Evolutionary conservation across 176 grass and related monocot species (phyloP).

Genomic region (Hsuehochloa calcarea): DNA sequence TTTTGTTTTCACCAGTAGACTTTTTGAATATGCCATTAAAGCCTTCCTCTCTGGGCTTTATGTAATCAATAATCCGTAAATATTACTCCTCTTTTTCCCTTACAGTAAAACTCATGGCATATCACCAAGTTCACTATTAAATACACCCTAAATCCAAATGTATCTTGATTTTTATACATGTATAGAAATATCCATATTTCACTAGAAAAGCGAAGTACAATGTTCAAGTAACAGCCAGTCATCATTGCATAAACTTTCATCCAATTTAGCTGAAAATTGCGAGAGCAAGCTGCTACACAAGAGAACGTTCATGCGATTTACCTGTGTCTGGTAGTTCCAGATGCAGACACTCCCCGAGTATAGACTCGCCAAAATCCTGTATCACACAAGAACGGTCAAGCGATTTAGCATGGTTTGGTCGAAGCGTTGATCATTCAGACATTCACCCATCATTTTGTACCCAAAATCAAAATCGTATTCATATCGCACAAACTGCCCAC

Average conservation of each 20-base stretch:
- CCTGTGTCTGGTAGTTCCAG: conserved; percentile 99
- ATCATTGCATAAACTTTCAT: neutral
- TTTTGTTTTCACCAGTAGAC: neutral
- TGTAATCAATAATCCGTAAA: neutral
- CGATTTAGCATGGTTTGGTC: neutral
- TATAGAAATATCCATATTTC: neutral
- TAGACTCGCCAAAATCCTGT: conserved; percentile 93
- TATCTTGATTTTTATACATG: neutral
- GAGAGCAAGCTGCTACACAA: neutral
- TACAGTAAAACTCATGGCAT: neutral
- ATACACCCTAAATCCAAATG: neutral
- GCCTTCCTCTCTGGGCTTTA: conserved; percentile 8
- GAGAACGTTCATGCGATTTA: neutral
- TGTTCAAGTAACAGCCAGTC: neutral
- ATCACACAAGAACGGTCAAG: neutral
- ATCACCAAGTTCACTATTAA: neutral
- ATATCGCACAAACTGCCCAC: conserved; percentile 6
- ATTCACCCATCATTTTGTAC: neutral
- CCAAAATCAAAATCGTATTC: neutral
- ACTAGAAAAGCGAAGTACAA: neutral
- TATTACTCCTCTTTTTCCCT: neutral
- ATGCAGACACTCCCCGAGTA: conserved; percentile 96
- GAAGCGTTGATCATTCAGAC: neutral
- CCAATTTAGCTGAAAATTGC: conserved; percentile 16
- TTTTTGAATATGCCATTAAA: neutral